These are phyloP conservation scores for Apiotrichum gamsii DNA, from an alignment of 1,284 basidiomycete species.

Conservation along the genomic window DNA sequence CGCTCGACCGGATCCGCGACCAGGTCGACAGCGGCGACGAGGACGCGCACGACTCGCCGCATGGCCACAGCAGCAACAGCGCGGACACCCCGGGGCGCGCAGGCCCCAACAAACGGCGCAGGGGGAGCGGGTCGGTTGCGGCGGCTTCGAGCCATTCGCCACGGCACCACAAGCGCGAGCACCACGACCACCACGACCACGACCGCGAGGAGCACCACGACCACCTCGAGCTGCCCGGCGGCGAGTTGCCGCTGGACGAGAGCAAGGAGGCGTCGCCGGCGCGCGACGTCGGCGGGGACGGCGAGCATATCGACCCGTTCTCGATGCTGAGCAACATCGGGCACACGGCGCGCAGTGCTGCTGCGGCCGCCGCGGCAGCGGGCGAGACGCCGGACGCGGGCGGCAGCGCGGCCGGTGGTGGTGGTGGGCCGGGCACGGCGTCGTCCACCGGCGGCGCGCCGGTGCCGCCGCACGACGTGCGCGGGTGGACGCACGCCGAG, in stretches of 20 bases:
- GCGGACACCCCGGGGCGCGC: too few species aligned
- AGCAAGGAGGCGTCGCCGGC: not conserved
- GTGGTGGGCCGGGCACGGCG: too few species aligned
- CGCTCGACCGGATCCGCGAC: slow-evolving; percentile 3
- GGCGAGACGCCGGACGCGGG: not conserved
- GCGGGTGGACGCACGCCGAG: slow-evolving; percentile 1
- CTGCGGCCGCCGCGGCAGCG: too few species aligned
- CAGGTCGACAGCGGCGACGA: not conserved
- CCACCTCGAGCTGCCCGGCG: not conserved
- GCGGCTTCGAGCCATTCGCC: too few species aligned
- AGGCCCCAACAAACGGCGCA: not conserved
- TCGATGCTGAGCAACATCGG: slow-evolving; percentile 1
- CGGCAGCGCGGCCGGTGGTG: too few species aligned
- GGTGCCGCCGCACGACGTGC: not conserved
- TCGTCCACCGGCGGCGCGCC: not conserved
- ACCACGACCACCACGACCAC: too few species aligned
- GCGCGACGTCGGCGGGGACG: not conserved
- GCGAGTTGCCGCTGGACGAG: slow-evolving; percentile 5
- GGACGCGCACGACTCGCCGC: too few species aligned
- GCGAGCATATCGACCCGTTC: not conserved
- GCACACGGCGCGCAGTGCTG: not conserved
- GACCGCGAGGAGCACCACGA: too few species aligned
- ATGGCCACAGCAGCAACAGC: too few species aligned
- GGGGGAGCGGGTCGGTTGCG: not conserved
- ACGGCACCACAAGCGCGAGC: too few species aligned